Conservation (phyloP, 257 asterid species). For the Przewalskia tangutica region DNA sequence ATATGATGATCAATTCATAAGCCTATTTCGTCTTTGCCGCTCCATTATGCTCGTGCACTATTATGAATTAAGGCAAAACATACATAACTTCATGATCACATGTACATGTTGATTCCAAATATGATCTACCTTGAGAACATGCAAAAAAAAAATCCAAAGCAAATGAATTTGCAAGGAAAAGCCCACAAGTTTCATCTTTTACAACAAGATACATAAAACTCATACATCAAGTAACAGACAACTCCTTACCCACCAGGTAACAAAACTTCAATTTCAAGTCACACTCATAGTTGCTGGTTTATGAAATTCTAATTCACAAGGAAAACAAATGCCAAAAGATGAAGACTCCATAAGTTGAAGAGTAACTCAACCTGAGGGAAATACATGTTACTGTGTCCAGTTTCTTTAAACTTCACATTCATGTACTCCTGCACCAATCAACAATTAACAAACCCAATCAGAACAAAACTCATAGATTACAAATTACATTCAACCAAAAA, state of each 20-base stretch:
- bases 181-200: not conserved
- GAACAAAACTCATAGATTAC: not conserved
- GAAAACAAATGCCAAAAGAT: not conserved
- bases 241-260: not conserved
- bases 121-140: not conserved
- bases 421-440: constrained; percentile 66
- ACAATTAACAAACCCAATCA: not conserved
- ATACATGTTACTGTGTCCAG: constrained; percentile 98
- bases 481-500: not conserved
- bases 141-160: not conserved
- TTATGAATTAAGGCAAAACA: not conserved
- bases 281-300: not conserved
- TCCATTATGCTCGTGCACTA: not conserved
- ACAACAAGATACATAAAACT: not conserved
- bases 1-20: not conserved
- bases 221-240: not conserved
- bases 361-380: constrained; percentile 72
- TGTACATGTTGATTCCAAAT: not conserved
- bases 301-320: not conserved
- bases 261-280: not conserved
- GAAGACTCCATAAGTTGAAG: not conserved
- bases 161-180: not conserved
- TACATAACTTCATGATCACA: not conserved
- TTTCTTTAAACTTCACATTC: constrained; percentile 94
- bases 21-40: not conserved